A percentile compares a stretch with the other conserved stretches of the same genome.
These are phyloP conservation scores for Toxoplasma gondii DNA, from an alignment of 169 alveolate genomes.

Conservation along the genomic window DNA sequence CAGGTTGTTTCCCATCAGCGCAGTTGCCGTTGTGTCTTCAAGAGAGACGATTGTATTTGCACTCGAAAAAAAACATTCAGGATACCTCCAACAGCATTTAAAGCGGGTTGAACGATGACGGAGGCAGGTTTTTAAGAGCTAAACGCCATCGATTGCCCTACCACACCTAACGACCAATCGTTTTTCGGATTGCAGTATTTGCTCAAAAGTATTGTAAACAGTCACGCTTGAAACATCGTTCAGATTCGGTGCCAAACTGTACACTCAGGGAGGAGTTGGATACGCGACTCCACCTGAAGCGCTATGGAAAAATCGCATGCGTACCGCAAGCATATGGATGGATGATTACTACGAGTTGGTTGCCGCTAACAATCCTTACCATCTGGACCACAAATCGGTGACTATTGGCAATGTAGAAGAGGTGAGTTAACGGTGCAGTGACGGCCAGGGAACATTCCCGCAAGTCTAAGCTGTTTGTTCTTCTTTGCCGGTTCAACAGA, in stretches of 20 bases:
- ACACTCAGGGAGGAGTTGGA: slow-evolving; percentile 71
- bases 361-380: slow-evolving; percentile 38
- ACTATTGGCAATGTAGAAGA: neutral
- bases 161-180: neutral
- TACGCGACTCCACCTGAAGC: slow-evolving; percentile 67
- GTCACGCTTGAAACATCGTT: slow-evolving; percentile 36
- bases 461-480: too few species aligned
- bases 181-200: neutral
- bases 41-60: neutral
- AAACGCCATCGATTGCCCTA: neutral
- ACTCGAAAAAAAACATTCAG: neutral
- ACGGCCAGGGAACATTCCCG: neutral
- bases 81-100: neutral
- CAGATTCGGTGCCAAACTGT: slow-evolving; percentile 42
- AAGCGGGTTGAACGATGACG: too few species aligned
- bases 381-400: neutral
- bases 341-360: slow-evolving; percentile 72
- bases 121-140: neutral
- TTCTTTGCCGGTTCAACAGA: neutral
- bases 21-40: neutral
- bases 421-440: neutral
- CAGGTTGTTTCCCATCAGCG: neutral
- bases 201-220: neutral
- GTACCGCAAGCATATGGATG: slow-evolving; percentile 75
- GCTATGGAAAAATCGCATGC: slow-evolving; percentile 72